Base-by-base conservation (phyloP, 2,329 filamentous ascomycete genomes). In the Scedosporium minutisporum region DNA sequence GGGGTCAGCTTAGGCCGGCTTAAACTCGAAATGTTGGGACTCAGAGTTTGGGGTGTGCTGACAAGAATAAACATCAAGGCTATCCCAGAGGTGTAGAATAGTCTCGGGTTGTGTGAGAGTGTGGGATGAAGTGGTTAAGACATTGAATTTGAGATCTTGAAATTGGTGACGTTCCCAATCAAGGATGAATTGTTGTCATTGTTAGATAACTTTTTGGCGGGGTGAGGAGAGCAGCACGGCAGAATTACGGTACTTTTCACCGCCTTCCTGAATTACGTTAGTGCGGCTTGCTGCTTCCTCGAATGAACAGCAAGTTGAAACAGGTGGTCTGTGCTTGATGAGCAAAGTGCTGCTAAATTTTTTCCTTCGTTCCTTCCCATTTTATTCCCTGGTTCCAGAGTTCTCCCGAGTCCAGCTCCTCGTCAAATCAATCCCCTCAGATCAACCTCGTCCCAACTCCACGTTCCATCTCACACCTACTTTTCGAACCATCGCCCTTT, bases 11-110 rank as follows among this genome's bases (percentile, higher is more conserved):
- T 33, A 33, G 29, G 29, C 9, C 29, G 29, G 29, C 6, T 33
- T 33, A 33, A 6, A 7, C 6, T 38, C 33, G 33, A 38, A 38
- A 38, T 38, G 33, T 38, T 38, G 33, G 41, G 46, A 51, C 44
- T 51, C 23, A 58, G 29, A 16, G 25, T 53, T 63, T 29, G 27
- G 3, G 29, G n/a, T 29, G 21, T 21, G 68, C 75, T 66, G 67
- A 82, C 80, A 46, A 82, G 71, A 64, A 83, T 82, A 66, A 83
- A 83, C 80, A 83, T 82, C 16, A 55, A 61, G 46, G 51, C 51
- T n/a, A 57, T 29, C 29, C 53, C 10, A 23, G 38, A 21, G 14
- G 2, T 48, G 44, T 48, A 21, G n/a, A 48, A 48, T n/a, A 21
- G 18, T 21, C 44, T 21, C n/a, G 16, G 18, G n/a, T 21, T 57